A percentile compares a stretch with the other conserved stretches of the same genome.
Conservation (phyloP, 176 grass and related monocot species). For the Areca catechu region DNA sequence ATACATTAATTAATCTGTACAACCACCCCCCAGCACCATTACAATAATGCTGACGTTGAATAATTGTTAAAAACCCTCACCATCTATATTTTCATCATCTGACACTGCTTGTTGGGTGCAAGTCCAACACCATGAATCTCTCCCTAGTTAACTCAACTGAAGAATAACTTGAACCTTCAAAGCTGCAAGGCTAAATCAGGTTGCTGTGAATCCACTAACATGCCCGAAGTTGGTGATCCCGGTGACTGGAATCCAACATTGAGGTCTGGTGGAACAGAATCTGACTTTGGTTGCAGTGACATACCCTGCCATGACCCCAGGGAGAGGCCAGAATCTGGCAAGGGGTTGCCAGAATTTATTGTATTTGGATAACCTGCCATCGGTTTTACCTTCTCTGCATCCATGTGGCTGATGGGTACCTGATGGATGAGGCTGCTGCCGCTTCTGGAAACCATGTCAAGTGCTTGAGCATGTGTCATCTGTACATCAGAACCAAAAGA, state of each 20-base stretch:
- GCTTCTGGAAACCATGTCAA: conserved; percentile 10
- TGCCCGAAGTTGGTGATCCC: conserved; percentile 15
- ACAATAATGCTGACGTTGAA: conserved; percentile 14
- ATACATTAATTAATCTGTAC: conserved; percentile 41
- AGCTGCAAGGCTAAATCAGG: conserved; percentile 46
- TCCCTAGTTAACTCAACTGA: background rate
- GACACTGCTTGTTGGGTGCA: no score
- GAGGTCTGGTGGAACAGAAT: conserved; percentile 23
- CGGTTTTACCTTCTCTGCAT: background rate
- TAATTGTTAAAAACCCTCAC: background rate
- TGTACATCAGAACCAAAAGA: conserved; percentile 12
- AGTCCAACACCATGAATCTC: conserved; percentile 1
- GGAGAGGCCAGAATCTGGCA: background rate
- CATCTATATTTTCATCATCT: background rate
- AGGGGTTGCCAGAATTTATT: background rate
- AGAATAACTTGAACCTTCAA: conserved; percentile 25
- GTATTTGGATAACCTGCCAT: conserved; percentile 1
- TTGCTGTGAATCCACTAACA: conserved; percentile 14
- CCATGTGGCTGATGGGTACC: background rate
- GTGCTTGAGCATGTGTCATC: conserved; percentile 26
- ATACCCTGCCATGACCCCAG: background rate
- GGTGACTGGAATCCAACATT: conserved; percentile 27
- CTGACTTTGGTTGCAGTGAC: background rate
- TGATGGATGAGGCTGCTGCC: conserved; percentile 7
- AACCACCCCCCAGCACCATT: conserved; percentile 19